These are phyloP conservation scores for Otatea glauca DNA, from an alignment of 176 grass and related monocot genomes.

Conservation along the genomic window DNA sequence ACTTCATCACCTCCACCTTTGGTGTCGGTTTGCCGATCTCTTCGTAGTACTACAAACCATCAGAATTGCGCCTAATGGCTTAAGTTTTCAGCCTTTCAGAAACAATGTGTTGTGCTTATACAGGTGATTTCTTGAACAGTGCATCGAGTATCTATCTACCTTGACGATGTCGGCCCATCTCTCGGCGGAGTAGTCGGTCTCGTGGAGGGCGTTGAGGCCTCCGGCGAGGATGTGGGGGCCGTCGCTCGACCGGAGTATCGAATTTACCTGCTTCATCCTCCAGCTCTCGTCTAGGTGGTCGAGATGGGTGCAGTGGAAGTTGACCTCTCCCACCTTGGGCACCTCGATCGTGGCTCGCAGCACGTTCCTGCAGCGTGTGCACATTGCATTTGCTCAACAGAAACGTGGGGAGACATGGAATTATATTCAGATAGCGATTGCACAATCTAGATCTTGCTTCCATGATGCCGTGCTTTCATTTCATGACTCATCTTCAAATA, in stretches of 20 bases:
- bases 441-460: constrained; percentile 10
- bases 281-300: constrained; percentile 95
- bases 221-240: constrained; percentile 87
- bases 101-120: neutral
- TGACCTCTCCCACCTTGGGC: constrained; percentile 73
- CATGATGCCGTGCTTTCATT: neutral
- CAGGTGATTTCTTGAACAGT: neutral
- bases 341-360: constrained; percentile 90
- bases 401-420: neutral
- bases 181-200: constrained; percentile 85
- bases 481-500: neutral
- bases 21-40: constrained; percentile 97
- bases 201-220: constrained; percentile 88
- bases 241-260: constrained; percentile 66
- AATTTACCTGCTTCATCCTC: constrained; percentile 92
- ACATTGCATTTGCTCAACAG: neutral
- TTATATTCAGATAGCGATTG: constrained; percentile 35
- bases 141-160: constrained; percentile 34
- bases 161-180: constrained; percentile 93
- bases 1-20: constrained; percentile 94
- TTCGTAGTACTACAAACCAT: constrained; percentile 73
- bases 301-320: constrained; percentile 97
- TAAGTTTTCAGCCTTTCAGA: neutral
- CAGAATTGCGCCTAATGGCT: neutral
- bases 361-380: constrained; percentile 66